Evolutionary conservation across 176 grass and related monocot genomes (phyloP).

Genomic region (Carex cristatella): DNA sequence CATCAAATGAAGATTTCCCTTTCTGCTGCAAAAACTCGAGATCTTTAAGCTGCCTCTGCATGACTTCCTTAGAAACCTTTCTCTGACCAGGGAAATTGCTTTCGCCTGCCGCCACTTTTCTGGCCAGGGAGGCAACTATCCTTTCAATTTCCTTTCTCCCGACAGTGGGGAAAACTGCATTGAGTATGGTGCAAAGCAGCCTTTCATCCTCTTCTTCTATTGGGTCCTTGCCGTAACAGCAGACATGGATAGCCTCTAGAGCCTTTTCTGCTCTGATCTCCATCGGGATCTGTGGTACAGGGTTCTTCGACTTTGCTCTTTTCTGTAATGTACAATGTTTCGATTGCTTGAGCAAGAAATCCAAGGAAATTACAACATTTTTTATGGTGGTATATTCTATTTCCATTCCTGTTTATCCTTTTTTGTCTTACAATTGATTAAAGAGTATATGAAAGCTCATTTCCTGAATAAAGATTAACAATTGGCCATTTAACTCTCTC

Average conservation of each 20-base stretch:
- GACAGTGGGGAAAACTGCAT: constrained; percentile 66
- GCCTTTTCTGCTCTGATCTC: constrained; percentile 72
- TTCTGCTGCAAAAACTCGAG: constrained; percentile 74
- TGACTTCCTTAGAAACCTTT: constrained; percentile 53
- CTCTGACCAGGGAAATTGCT: constrained; percentile 43
- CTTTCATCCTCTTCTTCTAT: constrained; percentile 60
- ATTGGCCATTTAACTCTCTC: neutral
- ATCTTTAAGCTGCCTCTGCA: constrained; percentile 77
- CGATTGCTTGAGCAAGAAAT: neutral
- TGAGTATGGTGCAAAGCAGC: constrained; percentile 53
- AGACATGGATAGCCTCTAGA: constrained; percentile 75
- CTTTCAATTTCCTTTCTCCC: constrained; percentile 52
- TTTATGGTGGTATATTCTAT: neutral
- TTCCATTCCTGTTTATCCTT: neutral
- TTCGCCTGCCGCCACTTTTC: constrained; percentile 52
- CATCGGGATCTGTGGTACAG: constrained; percentile 51
- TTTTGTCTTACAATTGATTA: neutral
- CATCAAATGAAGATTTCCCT: constrained; percentile 31
- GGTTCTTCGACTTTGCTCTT: constrained; percentile 62
- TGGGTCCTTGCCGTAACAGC: constrained; percentile 87
- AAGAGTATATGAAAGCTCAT: neutral
- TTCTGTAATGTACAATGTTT: constrained; percentile 39
- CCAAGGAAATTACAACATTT: neutral
- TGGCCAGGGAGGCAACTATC: constrained; percentile 48
- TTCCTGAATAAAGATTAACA: neutral